Conservation (phyloP, 768 basidiomycete species). For the Macrolepiota albuminosa region DNA sequence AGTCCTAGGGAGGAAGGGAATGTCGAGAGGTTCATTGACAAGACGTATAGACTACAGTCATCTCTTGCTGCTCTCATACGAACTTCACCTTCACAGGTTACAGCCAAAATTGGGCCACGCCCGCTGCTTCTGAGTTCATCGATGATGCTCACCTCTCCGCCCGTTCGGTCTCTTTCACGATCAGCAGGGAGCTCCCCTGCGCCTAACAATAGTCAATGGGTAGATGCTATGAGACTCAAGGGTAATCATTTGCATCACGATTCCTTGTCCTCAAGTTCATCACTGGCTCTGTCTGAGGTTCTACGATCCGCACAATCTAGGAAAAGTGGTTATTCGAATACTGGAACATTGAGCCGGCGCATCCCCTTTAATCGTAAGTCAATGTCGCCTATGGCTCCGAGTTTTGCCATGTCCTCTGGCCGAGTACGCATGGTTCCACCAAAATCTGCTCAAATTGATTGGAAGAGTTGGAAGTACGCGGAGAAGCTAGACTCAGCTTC, state of each 20-base stretch:
- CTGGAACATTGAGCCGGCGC: constrained; percentile 41
- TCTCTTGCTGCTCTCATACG: constrained; percentile 40
- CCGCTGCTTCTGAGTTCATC: constrained; percentile 60
- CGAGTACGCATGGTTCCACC: constrained; percentile 28
- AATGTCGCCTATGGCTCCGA: constrained; percentile 68
- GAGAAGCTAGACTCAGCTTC: constrained; percentile 34
- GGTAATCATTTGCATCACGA: constrained; percentile 36
- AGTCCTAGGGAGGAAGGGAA: constrained; percentile 26
- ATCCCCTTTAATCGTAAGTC: constrained; percentile 64
- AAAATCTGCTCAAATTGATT: constrained; percentile 10
- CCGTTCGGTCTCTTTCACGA: constrained; percentile 20
- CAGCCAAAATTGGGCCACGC: constrained; percentile 51
- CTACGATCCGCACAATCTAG: constrained; percentile 29
- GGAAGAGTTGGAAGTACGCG: constrained; percentile 26
- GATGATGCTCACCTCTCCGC: constrained; percentile 34
- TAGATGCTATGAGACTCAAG: constrained; percentile 39
- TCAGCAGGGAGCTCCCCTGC: constrained; percentile 33
- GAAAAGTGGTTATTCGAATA: constrained; percentile 55
- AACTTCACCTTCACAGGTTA: constrained; percentile 27
- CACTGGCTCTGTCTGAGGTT: constrained; percentile 54
- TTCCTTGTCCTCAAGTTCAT: constrained; percentile 63
- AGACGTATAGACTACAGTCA: constrained; percentile 33
- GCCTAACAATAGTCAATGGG: constrained; percentile 38
- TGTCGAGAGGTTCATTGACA: constrained; percentile 30
- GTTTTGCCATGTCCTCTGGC: constrained; percentile 38